Base-by-base conservation (phyloP, 352 stramenopile species). In the Phytophthora brassicae region DNA sequence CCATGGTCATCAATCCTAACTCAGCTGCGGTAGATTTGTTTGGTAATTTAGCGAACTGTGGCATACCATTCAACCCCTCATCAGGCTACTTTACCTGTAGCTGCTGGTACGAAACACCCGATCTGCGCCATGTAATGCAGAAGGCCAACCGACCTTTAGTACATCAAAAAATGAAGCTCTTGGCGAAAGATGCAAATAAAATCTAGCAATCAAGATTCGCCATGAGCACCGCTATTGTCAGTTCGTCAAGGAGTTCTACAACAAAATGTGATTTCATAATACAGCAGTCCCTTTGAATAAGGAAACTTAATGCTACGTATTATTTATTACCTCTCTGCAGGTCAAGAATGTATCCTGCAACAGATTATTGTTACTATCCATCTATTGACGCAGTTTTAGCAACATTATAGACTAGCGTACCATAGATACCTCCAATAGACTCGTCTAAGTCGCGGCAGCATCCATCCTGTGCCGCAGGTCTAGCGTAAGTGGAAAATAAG, bases 71-170 rank as follows among this genome's bases (percentile, higher is more conserved):
- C 26, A 9, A 31, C 23, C 31, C 8, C 9, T 20, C 16, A 3
- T 41, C 4, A 41, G 3, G n/a, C 9, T 41, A 12, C n/a, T 16
- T 28, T 59, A 90, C 86, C 84, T 85, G 84, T 64, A 46, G 86
- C 63, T 6, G 84, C 85, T 16, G 87, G 82, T 36, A 94, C 77
- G 50, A 92, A 96, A 14, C 71, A 89, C 16, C 87, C 87, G 24
- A 96, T 88, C 61, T 96, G 87, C 31, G 82, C 60, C 81, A 96
- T 89, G 57, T 92, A 91, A 50, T 94, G 85, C 9, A 96, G 46
- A 7, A 96, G 59, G 1, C 87, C 87, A 8, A 94, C 74, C 81
- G 88, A 92, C 56, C 92, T 94, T 56, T 94, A 56, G 61, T 88
- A 92, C 14, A 94, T 79, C 6, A 80, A 60, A 91, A 87, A 53